phyloP scores from a whole-genome alignment of 257 asterid genomes.

The Striga asiatica region DNA sequence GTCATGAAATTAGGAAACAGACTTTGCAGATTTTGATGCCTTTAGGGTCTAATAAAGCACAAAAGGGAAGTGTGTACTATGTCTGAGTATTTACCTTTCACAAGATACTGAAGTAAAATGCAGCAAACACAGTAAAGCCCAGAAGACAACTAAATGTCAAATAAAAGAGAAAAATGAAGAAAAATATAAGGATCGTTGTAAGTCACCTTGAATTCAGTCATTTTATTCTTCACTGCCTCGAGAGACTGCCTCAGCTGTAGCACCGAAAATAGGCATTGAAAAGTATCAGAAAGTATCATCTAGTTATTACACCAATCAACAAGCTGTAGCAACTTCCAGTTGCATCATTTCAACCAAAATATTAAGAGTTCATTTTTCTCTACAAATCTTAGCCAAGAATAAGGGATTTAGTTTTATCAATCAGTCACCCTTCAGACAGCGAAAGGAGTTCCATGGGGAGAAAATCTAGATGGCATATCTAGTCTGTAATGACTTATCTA shows the following conservation, averaged over 20 bases:
- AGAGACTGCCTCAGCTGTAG: slow-evolving; percentile 49
- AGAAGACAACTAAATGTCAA: neutral
- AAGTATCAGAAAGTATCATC: neutral
- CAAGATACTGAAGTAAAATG: neutral
- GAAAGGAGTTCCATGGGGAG: neutral
- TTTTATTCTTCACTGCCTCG: slow-evolving; percentile 42
- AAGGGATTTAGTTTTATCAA: neutral
- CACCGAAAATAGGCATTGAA: slow-evolving; percentile 15
- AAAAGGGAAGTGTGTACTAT: neutral
- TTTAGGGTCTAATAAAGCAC: neutral
- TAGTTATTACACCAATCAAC: neutral
- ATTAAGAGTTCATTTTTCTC: slow-evolving; percentile 4
- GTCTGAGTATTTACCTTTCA: neutral
- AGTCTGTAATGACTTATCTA: neutral
- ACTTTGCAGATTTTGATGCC: neutral
- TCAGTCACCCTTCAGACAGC: neutral
- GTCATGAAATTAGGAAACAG: neutral
- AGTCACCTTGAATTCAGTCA: slow-evolving; percentile 45
- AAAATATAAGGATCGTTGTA: neutral
- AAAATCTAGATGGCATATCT: slow-evolving; percentile 6
- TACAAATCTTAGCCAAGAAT: neutral
- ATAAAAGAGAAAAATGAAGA: slow-evolving; percentile 4
- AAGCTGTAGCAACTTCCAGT: neutral
- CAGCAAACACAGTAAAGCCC: slow-evolving; percentile 8
- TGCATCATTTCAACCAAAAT: slow-evolving; percentile 1